phyloP scores from a whole-genome alignment of 2,329 filamentous ascomycete species.

The Talaromyces sp. region DNA sequence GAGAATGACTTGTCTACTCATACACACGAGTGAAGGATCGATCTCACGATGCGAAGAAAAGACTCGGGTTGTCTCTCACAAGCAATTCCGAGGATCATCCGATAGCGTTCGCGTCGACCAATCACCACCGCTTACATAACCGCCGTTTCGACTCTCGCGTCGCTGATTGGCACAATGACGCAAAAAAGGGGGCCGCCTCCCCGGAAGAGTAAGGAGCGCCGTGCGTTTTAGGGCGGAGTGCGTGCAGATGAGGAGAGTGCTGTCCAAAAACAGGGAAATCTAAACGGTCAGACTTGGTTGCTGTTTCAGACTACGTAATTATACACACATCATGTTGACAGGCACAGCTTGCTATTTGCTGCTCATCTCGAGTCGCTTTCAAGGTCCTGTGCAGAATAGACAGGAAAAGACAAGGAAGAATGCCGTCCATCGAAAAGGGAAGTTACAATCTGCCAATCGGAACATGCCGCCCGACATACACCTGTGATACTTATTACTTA shows the following conservation, averaged over 20 bases:
- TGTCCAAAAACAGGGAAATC: slow-evolving; percentile 5
- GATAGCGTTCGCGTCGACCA: background rate
- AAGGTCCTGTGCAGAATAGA: background rate
- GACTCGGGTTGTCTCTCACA: slow-evolving; percentile 3
- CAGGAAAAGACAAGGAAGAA: background rate
- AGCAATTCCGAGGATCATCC: slow-evolving; percentile 11
- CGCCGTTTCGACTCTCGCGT: background rate
- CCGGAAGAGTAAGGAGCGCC: background rate
- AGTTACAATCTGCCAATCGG: slow-evolving; percentile 7
- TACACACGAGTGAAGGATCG: background rate
- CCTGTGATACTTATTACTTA: background rate
- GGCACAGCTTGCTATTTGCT: background rate
- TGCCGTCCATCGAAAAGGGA: background rate
- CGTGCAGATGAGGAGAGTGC: slow-evolving; percentile 2
- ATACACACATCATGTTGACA: background rate
- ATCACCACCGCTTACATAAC: background rate
- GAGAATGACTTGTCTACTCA: no score
- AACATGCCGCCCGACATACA: background rate
- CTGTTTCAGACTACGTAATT: background rate
- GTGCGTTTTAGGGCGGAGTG: background rate
- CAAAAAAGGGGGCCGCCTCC: background rate
- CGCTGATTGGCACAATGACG: background rate
- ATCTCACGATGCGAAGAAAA: background rate
- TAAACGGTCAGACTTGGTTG: background rate
- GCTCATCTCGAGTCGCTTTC: background rate